A percentile compares a stretch with the other conserved stretches of the same genome.
phyloP scores from a whole-genome alignment of 768 basidiomycete species.

The Lactarius quietus region DNA sequence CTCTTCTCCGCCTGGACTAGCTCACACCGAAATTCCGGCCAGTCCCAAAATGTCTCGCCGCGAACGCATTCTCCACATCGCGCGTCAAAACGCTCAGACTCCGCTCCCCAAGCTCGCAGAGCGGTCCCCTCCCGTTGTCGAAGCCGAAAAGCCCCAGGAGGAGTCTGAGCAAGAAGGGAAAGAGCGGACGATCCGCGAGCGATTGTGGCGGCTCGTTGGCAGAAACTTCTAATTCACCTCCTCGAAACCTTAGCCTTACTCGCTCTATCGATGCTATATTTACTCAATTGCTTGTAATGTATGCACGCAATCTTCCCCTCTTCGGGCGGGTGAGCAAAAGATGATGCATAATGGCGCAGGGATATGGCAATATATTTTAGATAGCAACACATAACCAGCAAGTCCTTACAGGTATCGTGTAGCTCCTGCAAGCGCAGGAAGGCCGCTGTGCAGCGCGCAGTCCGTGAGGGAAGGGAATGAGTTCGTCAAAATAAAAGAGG shows the following conservation, averaged over 20 bases:
- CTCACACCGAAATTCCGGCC: background rate
- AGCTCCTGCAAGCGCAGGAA: background rate
- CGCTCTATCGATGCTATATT: background rate
- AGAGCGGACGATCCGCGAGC: constrained; percentile 22
- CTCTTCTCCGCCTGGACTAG: background rate
- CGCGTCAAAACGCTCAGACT: constrained; percentile 23
- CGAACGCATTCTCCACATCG: constrained; percentile 22
- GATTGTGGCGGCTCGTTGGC: constrained; percentile 24
- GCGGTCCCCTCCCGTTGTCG: background rate
- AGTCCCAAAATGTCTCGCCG: constrained; percentile 14
- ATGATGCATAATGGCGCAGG: background rate
- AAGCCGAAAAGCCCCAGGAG: background rate
- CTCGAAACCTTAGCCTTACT: background rate
- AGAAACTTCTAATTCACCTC: constrained; percentile 6
- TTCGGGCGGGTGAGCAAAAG: background rate
- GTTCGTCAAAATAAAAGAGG: background rate
- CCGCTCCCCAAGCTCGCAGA: constrained; percentile 15
- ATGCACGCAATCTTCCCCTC: background rate
- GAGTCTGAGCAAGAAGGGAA: constrained; percentile 16
- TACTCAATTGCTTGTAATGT: background rate
- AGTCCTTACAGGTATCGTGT: background rate
- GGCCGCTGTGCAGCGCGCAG: background rate
- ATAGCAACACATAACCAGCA: background rate
- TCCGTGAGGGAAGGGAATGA: background rate
- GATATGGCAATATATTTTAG: background rate